Evolutionary conservation across 202 grass and related monocot genomes (phyloP).

Genomic region (Digitaria exilis): DNA sequence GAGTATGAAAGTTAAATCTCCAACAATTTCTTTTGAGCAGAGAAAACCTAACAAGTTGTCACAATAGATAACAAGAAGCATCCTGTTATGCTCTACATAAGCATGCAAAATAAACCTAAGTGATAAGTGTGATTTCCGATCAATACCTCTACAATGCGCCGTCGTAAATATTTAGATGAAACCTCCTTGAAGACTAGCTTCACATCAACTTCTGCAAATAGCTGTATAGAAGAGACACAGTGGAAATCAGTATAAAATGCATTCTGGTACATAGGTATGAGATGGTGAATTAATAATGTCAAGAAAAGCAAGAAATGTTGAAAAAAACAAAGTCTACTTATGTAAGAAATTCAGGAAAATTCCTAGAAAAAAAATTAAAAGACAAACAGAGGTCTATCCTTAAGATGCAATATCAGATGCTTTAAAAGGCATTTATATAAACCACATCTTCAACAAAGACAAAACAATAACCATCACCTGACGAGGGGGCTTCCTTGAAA

Average conservation of each 20-base stretch:
- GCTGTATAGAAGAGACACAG: conserved; percentile 48
- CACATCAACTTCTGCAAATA: conserved; percentile 98
- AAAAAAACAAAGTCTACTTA: not conserved
- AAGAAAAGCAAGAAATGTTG: conserved; percentile 13
- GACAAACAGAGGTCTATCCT: not conserved
- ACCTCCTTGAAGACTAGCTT: conserved; percentile 99
- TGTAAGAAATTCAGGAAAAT: not conserved
- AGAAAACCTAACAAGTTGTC: conserved; percentile 6
- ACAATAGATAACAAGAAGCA: conserved; percentile 28
- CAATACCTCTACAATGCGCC: conserved; percentile 89
- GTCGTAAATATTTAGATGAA: conserved; percentile 87
- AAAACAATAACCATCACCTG: conserved; percentile 58
- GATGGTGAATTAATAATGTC: conserved; percentile 15
- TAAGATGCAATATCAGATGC: not conserved
- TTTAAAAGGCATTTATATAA: not conserved
- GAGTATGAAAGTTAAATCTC: conserved; percentile 11
- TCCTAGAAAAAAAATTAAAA: no score
- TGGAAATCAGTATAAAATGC: conserved; percentile 24
- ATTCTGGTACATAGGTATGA: conserved; percentile 1
- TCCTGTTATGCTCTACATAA: conserved; percentile 14
- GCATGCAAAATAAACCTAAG: not conserved
- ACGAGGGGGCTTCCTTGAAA: conserved; percentile 57
- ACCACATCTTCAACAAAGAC: not conserved
- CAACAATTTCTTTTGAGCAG: conserved; percentile 17
- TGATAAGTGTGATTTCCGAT: not conserved